Evolutionary conservation across 1,284 basidiomycete genomes (phyloP).

Genomic region (Fomitiporia mediterranea): DNA sequence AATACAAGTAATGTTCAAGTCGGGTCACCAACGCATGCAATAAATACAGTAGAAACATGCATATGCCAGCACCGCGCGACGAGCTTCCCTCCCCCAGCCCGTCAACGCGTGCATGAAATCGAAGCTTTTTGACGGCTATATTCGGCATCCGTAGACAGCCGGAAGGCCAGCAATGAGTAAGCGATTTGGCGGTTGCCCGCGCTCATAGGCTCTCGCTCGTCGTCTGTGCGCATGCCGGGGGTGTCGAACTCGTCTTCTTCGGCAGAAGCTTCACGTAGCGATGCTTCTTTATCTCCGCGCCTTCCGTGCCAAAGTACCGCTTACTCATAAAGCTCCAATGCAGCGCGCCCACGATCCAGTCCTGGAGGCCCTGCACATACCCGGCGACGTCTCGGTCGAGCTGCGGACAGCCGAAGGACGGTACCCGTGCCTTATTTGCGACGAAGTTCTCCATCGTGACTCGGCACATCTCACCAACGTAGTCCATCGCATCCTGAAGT

Average conservation of each 20-base stretch:
- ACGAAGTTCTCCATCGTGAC: constrained; percentile 35
- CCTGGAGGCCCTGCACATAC: constrained; percentile 35
- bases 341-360: constrained; percentile 39
- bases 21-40: background rate
- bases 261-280: constrained; percentile 20
- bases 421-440: constrained; percentile 30
- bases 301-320: constrained; percentile 20
- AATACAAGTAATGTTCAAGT: background rate
- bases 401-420: constrained; percentile 34
- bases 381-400: constrained; percentile 32
- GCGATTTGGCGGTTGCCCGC: background rate
- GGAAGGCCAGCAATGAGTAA: background rate
- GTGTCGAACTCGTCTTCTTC: constrained; percentile 5
- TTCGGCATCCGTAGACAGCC: background rate
- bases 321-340: constrained; percentile 38
- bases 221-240: background rate
- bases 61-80: too few species aligned
- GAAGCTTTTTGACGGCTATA: constrained; percentile 1
- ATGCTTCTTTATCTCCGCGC: constrained; percentile 19
- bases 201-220: background rate
- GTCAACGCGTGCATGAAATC: background rate
- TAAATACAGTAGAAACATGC: background rate
- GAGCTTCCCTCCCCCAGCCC: too few species aligned
- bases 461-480: constrained; percentile 37
- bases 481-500: constrained; percentile 39